phyloP scores from a whole-genome alignment of 441 rosid species.

The Gossypium davidsonii region DNA sequence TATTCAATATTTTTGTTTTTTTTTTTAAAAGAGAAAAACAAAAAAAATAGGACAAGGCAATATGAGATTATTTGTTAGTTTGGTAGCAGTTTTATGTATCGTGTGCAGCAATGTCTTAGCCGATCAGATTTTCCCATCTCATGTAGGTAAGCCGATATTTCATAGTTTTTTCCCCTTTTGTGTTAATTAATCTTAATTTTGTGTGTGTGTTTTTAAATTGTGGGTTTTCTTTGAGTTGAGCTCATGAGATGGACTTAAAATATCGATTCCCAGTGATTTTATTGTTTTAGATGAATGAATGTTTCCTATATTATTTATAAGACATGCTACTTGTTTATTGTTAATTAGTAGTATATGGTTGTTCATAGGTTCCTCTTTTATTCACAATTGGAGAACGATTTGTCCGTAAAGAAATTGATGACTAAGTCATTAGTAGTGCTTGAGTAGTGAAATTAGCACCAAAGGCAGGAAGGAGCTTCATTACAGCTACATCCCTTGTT shows the following conservation, averaged over 20 bases:
- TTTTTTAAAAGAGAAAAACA: no score
- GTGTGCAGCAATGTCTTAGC: slow-evolving; percentile 30
- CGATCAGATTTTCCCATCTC: slow-evolving; percentile 66
- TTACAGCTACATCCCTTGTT: neutral
- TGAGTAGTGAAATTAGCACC: neutral
- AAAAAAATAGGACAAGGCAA: slow-evolving; percentile 6
- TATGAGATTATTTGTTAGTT: slow-evolving; percentile 22
- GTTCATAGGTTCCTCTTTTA: neutral
- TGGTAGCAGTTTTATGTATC: slow-evolving; percentile 20
- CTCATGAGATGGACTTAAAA: neutral
- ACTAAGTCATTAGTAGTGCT: neutral
- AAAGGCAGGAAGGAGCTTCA: neutral
- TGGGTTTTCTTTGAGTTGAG: neutral
- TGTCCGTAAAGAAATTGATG: neutral
- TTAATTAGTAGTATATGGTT: neutral
- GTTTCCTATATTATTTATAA: neutral
- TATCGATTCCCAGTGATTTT: neutral
- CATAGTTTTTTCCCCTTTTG: neutral
- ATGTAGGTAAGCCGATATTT: slow-evolving; percentile 36
- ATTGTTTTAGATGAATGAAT: neutral
- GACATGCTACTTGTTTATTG: neutral
- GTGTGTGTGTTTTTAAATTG: neutral
- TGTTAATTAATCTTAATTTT: neutral
- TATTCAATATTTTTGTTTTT: neutral
- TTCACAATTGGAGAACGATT: neutral